Percentiles rank a stretch among this genome's conserved stretches.
phyloP scores from a whole-genome alignment of 495 filamentous ascomycete species.

The Xylaria grammica region DNA sequence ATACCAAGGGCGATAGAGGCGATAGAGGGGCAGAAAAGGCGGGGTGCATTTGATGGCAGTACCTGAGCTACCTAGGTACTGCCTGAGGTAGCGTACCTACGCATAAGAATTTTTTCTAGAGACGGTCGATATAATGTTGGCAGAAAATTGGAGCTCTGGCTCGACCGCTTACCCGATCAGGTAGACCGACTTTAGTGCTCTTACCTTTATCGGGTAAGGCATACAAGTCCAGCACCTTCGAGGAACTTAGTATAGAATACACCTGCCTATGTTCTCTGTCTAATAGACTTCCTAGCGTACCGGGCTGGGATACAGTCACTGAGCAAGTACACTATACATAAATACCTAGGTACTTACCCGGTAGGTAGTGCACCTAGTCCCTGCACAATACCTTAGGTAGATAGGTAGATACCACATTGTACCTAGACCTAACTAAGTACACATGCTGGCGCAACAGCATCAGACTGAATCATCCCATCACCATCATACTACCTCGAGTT shows the following conservation, averaged over 20 bases:
- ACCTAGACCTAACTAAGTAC: neutral
- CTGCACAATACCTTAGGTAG: neutral
- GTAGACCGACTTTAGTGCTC: constrained; percentile 10
- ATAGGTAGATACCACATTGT: neutral
- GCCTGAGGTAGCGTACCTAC: neutral
- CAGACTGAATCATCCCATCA: constrained; percentile 16
- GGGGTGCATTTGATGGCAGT: constrained; percentile 15
- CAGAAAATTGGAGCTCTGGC: neutral
- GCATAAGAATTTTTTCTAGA: neutral
- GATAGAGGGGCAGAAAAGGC: constrained; percentile 10
- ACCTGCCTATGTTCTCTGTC: too few relatives aligned
- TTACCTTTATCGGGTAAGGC: neutral
- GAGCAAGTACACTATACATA: too few relatives aligned
- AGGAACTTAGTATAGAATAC: neutral
- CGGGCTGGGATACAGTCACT: too few relatives aligned
- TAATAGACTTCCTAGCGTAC: too few relatives aligned
- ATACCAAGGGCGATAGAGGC: neutral
- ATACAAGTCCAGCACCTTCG: neutral
- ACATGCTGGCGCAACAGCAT: constrained; percentile 11
- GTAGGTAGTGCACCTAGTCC: neutral
- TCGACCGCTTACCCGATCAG: constrained; percentile 6
- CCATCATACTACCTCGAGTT: neutral
- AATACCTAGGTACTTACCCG: too few relatives aligned
- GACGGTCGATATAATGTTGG: neutral
- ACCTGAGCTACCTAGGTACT: neutral